Evolutionary conservation across 1,284 basidiomycete species (phyloP).

Genomic region (Leccinum proximum): DNA sequence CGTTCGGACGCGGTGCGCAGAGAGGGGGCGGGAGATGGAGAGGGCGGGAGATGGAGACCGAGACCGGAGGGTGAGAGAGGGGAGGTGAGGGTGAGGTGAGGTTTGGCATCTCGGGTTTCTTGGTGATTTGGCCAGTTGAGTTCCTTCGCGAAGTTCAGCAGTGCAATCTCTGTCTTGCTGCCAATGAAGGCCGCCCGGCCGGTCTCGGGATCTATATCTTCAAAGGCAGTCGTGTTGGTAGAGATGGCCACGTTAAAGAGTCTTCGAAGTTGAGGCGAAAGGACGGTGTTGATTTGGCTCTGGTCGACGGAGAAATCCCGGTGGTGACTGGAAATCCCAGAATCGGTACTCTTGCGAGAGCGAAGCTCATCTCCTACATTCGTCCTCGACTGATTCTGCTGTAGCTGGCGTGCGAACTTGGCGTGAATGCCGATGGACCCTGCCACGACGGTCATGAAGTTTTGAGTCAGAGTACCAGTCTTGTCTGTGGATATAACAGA

Average conservation of each 20-base stretch:
- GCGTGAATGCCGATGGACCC: conserved; percentile 92
- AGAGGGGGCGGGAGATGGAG: no score
- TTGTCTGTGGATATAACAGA: conserved; percentile 98
- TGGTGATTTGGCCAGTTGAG: conserved; percentile 82
- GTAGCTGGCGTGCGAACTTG: conserved; percentile 86
- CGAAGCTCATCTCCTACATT: conserved; percentile 64
- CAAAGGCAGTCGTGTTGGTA: conserved; percentile 96
- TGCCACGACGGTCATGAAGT: conserved; percentile 95
- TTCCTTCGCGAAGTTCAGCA: conserved; percentile 88
- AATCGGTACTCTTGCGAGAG: conserved; percentile 34
- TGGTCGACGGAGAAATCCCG: conserved; percentile 89
- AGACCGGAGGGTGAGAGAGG: no score
- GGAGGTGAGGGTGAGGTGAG: no score
- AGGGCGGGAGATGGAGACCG: no score
- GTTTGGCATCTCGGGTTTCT: conserved; percentile 52
- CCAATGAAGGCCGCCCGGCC: conserved; percentile 80
- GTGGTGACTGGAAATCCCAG: conserved; percentile 38
- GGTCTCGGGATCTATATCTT: conserved; percentile 70
- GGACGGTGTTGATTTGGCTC: conserved; percentile 58
- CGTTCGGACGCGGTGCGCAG: no score
- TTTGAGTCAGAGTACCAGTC: conserved; percentile 92
- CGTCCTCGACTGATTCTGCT: conserved; percentile 72
- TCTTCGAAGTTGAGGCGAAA: conserved; percentile 60
- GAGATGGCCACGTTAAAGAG: conserved; percentile 88
- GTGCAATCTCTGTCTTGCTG: conserved; percentile 95